Percentiles rank a stretch among this genome's conserved stretches.
These are phyloP conservation scores for Diplodia seriata DNA, from an alignment of 2,329 filamentous ascomycete species.

Conservation along the genomic window DNA sequence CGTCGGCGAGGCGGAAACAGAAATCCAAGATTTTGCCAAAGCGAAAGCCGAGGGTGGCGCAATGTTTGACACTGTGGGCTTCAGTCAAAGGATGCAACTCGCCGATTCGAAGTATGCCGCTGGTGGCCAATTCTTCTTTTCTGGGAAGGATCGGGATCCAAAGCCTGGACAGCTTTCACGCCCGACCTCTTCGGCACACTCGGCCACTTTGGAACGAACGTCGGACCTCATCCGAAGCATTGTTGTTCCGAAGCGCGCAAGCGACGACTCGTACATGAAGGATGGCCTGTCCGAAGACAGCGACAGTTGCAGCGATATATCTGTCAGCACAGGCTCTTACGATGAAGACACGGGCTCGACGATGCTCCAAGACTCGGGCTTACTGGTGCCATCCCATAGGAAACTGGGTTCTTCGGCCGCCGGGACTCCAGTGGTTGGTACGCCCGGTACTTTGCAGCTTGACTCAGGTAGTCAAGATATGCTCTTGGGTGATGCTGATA, in stretches of 20 bases:
- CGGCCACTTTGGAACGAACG: background rate
- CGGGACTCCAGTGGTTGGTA: slow-evolving; percentile 20
- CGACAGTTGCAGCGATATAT: slow-evolving; percentile 25
- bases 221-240: slow-evolving; percentile 24
- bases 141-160: background rate
- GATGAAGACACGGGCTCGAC: slow-evolving; percentile 4
- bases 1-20: background rate
- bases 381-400: background rate
- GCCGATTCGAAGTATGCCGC: slow-evolving; percentile 62
- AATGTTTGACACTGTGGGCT: slow-evolving; percentile 60
- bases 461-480: slow-evolving; percentile 7
- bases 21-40: slow-evolving; percentile 6
- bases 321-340: slow-evolving; percentile 13
- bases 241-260: background rate
- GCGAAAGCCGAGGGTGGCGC: slow-evolving; percentile 46
- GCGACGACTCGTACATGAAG: slow-evolving; percentile 8
- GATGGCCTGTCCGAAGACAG: slow-evolving; percentile 7
- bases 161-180: slow-evolving; percentile 2
- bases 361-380: background rate
- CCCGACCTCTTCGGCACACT: slow-evolving; percentile 19
- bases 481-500: slow-evolving; percentile 10
- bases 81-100: slow-evolving; percentile 56
- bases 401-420: slow-evolving; percentile 13
- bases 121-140: slow-evolving; percentile 53
- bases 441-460: slow-evolving; percentile 17